phyloP scores from a whole-genome alignment of 2,329 filamentous ascomycete genomes.

The Lasiodiplodia sp. region DNA sequence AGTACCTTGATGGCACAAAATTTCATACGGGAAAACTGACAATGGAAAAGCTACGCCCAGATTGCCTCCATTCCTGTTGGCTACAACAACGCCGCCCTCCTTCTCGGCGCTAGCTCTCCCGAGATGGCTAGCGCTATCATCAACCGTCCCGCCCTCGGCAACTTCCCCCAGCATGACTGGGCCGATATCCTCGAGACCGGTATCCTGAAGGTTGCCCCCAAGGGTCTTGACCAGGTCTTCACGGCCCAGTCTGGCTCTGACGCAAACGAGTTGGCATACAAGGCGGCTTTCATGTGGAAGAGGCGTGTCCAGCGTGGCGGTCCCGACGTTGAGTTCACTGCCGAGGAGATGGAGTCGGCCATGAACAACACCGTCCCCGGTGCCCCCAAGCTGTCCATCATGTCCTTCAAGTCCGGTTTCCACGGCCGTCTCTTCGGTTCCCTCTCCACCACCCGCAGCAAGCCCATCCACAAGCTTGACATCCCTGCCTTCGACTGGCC shows the following conservation, averaged over 20 bases:
- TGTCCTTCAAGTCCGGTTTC: slow-evolving; percentile 88
- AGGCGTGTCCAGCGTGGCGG: slow-evolving; percentile 83
- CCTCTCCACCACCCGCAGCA: slow-evolving; percentile 87
- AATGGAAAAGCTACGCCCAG: slow-evolving; percentile 73
- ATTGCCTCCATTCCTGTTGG: slow-evolving; percentile 92
- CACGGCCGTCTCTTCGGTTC: slow-evolving; percentile 90
- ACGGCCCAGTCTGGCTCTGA: slow-evolving; percentile 89
- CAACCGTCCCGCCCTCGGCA: slow-evolving; percentile 88
- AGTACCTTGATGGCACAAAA: slow-evolving; percentile 37
- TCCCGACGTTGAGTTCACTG: slow-evolving; percentile 76
- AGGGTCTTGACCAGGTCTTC: slow-evolving; percentile 86
- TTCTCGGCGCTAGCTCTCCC: slow-evolving; percentile 72
- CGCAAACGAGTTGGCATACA: slow-evolving; percentile 93
- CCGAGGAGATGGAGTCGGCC: slow-evolving; percentile 73
- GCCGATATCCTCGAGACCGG: slow-evolving; percentile 78
- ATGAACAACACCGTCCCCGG: slow-evolving; percentile 87
- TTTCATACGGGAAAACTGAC: not conserved
- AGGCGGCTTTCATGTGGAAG: slow-evolving; percentile 94
- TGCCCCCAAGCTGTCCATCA: slow-evolving; percentile 79
- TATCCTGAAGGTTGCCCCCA: slow-evolving; percentile 81
- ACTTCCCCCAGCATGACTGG: slow-evolving; percentile 90
- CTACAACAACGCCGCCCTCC: slow-evolving; percentile 85
- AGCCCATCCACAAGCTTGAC: slow-evolving; percentile 93
- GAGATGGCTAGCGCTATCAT: slow-evolving; percentile 83
- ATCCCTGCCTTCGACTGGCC: slow-evolving; percentile 97